Evolutionary conservation across 2,329 filamentous ascomycete genomes (phyloP), one percentile per base, ranked within the genome.

Genomic region (Pseudogymnoascus sp.): DNA sequence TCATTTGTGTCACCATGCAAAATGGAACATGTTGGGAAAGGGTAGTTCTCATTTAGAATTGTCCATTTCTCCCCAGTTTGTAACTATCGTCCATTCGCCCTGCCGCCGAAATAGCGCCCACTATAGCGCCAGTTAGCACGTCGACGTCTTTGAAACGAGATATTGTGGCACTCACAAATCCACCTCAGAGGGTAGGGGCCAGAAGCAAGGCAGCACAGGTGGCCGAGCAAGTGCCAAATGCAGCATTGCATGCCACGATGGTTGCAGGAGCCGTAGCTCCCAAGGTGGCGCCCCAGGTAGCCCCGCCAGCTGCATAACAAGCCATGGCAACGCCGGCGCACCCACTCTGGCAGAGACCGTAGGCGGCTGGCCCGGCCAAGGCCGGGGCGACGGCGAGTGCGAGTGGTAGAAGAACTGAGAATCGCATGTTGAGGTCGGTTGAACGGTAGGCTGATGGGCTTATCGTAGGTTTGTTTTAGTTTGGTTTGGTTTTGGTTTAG

Each of bases 281-380:
- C 0, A 72, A 3, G 0, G 73, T 77, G 0, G 74, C 74, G 0
- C 78, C 77, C 71, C 72, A 81, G 1, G 74, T 75, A 49, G 68
- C 71, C 0, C 79, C 78, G 0, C 74, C 78, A 5, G 75, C 78
- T 1, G 68, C 31, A 59, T 81, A 81, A 64, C 78, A 82, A 0
- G 78, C 76, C 66, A 74, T 75, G 0, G 78, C 78, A 0, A 81
- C 68, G 0, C 64, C 65, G 0, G 78, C 68, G 35, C 80, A 82
- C 4, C 79, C 79, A 0, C 75, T 74, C 68, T 82, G 79, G 52
- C 79, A 82, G 3, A 77, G 59, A 0, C 75, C 78, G 64, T 82
- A 82, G 7, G 68, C 72, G 1, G 67, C 29, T 0, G 74, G 75
- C 0, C 75, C 75, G 6, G 72, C 73, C 1, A 61, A 45, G 33